Percentiles rank a stretch among this genome's conserved stretches.
phyloP scores from a whole-genome alignment of 805 yeast species.

The Hagleromyces aurorensis region DNA sequence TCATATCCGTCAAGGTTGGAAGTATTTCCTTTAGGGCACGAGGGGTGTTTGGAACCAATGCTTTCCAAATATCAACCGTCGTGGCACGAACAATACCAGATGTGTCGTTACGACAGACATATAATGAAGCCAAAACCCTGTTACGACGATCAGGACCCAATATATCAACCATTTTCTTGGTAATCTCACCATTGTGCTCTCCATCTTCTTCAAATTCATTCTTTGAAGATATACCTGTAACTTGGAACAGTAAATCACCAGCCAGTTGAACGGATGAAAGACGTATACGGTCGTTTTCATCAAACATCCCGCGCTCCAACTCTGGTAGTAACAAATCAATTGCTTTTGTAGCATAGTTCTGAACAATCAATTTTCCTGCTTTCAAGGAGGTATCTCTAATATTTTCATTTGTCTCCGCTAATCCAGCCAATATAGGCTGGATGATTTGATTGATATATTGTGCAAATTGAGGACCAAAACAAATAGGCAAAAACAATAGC shows the following conservation, averaged over 20 bases:
- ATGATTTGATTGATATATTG: conserved; percentile 80
- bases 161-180: conserved; percentile 59
- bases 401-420: conserved; percentile 83
- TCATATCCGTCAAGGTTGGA: conserved; percentile 70
- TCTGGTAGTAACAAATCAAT: conserved; percentile 91
- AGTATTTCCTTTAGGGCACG: conserved; percentile 86
- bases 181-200: conserved; percentile 43
- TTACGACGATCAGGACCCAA: conserved; percentile 88
- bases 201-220: conserved; percentile 50
- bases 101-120: conserved; percentile 89
- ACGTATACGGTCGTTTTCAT: conserved; percentile 76
- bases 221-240: conserved; percentile 81
- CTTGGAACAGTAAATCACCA: conserved; percentile 89
- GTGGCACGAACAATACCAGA: conserved; percentile 82
- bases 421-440: conserved; percentile 85
- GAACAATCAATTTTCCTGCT: conserved; percentile 87
- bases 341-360: conserved; percentile 85
- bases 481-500: conserved; percentile 82
- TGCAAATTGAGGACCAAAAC: conserved; percentile 86
- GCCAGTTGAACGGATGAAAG: conserved; percentile 90
- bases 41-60: conserved; percentile 92
- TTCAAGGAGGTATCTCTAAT: conserved; percentile 84
- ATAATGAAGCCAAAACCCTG: conserved; percentile 73
- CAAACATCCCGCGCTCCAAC: conserved; percentile 81
- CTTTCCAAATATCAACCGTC: conserved; percentile 93